A percentile compares a stretch with the other conserved stretches of the same genome.
Conservation (phyloP, 192 early-diverging fungal species). For the Spizellomyces sp. region DNA sequence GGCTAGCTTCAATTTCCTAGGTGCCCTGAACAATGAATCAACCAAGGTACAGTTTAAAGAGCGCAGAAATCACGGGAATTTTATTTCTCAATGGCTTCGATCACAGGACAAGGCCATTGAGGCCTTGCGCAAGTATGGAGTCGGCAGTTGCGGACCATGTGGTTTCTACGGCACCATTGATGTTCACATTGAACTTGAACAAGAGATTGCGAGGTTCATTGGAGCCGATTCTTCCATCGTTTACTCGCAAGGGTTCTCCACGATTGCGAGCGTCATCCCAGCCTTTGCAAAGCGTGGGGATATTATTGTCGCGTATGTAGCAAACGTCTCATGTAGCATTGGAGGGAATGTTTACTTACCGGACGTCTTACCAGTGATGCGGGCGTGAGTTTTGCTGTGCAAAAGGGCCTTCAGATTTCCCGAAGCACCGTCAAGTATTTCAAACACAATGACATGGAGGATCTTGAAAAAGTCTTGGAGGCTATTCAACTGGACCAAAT, state of each 20-base stretch:
- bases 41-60: slow-evolving; percentile 52
- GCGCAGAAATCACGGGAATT: not conserved
- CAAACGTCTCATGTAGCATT: not conserved
- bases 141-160: slow-evolving; percentile 93
- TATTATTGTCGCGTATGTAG: slow-evolving; percentile 80
- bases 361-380: slow-evolving; percentile 68
- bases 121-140: slow-evolving; percentile 89
- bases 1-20: slow-evolving; percentile 87
- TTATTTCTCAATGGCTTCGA: not conserved
- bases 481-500: slow-evolving; percentile 71
- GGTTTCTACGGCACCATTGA: slow-evolving; percentile 95
- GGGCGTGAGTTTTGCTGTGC: slow-evolving; percentile 82
- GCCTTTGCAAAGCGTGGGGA: slow-evolving; percentile 97
- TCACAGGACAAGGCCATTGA: slow-evolving; percentile 74
- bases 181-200: slow-evolving; percentile 93
- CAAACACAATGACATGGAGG: slow-evolving; percentile 97
- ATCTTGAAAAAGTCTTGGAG: slow-evolving; percentile 83
- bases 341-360: not conserved
- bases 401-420: slow-evolving; percentile 89
- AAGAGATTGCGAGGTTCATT: slow-evolving; percentile 79
- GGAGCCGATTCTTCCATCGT: slow-evolving; percentile 86
- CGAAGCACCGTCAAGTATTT: slow-evolving; percentile 86
- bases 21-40: slow-evolving; percentile 70
- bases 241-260: slow-evolving; percentile 94
- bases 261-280: slow-evolving; percentile 88